Evolutionary conservation across 1,284 basidiomycete species (phyloP), one percentile per base, ranked within the genome.

Genomic region (Pseudozyma flocculosa): DNA sequence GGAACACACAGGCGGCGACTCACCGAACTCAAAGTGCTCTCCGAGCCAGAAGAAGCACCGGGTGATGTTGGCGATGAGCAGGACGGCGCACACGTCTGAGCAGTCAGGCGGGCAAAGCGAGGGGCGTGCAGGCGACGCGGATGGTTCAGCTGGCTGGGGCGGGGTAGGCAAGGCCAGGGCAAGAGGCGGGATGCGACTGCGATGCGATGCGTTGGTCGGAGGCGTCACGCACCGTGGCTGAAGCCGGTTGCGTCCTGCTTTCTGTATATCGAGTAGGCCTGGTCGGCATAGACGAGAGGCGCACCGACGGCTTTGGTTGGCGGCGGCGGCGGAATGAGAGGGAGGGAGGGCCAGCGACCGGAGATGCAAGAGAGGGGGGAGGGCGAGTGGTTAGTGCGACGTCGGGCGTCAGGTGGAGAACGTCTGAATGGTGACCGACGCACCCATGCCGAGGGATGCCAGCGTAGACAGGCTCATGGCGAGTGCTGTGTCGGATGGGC

Each of bases 231-330:
- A 29, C 26, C 67, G 52, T 72, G 68, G 19, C 88, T 90, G 78
- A 92, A 92, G 1, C 90, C 90, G 41, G 87, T 87, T 2, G 89
- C 84, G 72, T 90, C 87, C 43, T 68, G 61, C 37, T 64, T 62
- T 49, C 55, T 61, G 26, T 57, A 78, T 50, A 78, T 67, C 43
- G 48, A 61, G 39, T 75, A 54, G 18, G 61, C 66, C 43, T 74
- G 72, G 44, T 74, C 72, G 9, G 66, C 68, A 38, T 74, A 74
- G 1, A 74, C 57, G 29, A 73, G 51, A 4, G 72, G 70, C 4
- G 72, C 70, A 19, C 72, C 70, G 41, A 74, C 42, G 9, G 72
- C 61, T 45, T 29, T 4, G 4, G 17, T 17, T 8, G 37, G 37
- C 17, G 37, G 19, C 7, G 19, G 15, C 4, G 7, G 37, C 4